These are phyloP conservation scores for Neurospora sp. DNA, from an alignment of 495 filamentous ascomycete genomes.

Conservation along the genomic window DNA sequence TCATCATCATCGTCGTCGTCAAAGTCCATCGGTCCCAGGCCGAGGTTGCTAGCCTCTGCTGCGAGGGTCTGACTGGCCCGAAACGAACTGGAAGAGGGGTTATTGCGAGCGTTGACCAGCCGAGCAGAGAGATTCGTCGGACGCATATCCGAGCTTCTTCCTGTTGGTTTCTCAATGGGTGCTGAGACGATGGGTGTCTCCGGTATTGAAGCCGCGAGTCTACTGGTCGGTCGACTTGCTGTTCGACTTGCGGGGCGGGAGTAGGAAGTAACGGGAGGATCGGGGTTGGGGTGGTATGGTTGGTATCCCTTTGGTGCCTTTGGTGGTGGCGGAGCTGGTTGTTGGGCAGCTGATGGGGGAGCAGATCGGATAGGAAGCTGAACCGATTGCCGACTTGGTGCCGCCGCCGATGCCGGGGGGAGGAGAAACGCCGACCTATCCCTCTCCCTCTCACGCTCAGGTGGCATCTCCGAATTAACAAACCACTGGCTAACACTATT, in stretches of 20 bases:
- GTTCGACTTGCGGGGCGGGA: neutral
- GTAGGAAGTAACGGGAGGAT: neutral
- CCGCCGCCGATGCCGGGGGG: neutral
- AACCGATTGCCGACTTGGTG: neutral
- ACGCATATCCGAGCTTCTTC: constrained; percentile 4
- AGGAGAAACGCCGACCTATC: neutral
- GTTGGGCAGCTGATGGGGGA: neutral
- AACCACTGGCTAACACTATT: neutral
- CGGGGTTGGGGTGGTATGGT: neutral
- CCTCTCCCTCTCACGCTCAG: neutral
- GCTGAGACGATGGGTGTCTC: neutral
- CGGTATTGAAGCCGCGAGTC: neutral
- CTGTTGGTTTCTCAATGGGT: neutral
- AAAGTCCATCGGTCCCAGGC: constrained; percentile 22
- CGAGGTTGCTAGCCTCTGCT: neutral
- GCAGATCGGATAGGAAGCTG: neutral
- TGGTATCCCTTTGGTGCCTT: neutral
- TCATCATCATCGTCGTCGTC: constrained; percentile 13
- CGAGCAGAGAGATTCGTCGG: constrained; percentile 1
- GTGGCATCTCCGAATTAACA: neutral
- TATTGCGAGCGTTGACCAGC: neutral
- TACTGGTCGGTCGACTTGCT: neutral
- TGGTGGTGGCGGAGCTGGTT: neutral
- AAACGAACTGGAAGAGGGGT: neutral
- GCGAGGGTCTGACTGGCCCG: neutral